These are phyloP conservation scores for Calonectria honghensis DNA, from an alignment of 2,329 filamentous ascomycete species.

Conservation along the genomic window DNA sequence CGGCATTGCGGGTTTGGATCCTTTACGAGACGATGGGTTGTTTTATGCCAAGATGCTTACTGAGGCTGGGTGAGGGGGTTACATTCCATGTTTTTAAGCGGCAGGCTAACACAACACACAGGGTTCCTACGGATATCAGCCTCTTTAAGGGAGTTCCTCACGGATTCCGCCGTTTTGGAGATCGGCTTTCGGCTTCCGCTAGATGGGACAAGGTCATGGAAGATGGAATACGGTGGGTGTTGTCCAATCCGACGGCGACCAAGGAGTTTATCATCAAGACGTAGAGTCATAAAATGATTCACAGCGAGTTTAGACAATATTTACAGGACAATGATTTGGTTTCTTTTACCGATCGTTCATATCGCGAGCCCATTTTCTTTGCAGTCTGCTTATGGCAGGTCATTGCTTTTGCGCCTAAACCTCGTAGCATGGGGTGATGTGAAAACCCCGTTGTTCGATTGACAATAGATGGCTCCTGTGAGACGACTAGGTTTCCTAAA, in stretches of 20 bases:
- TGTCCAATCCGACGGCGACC: conserved; percentile 59
- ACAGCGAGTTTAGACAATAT: no score
- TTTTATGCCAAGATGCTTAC: conserved; percentile 66
- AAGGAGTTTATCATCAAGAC: conserved; percentile 48
- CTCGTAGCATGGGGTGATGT: background rate
- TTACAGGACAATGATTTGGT: background rate
- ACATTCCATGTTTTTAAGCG: background rate
- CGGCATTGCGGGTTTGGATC: conserved; percentile 67
- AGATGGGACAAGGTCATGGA: conserved; percentile 66
- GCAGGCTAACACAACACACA: conserved; percentile 43
- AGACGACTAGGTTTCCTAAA: background rate
- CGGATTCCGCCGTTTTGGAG: conserved; percentile 65
- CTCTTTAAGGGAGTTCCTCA: conserved; percentile 73
- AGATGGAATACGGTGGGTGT: conserved; percentile 65
- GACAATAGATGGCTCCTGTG: background rate
- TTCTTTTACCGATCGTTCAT: background rate
- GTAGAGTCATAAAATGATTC: background rate
- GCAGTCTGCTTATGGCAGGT: background rate
- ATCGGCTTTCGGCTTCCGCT: conserved; percentile 59
- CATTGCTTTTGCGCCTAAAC: background rate
- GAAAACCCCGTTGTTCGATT: background rate
- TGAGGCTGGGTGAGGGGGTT: conserved; percentile 64
- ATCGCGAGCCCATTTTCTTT: background rate
- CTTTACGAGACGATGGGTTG: conserved; percentile 69
- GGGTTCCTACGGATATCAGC: conserved; percentile 68